Evolutionary conservation across 768 basidiomycete genomes (phyloP).

Genomic region (Pisolithus albus): DNA sequence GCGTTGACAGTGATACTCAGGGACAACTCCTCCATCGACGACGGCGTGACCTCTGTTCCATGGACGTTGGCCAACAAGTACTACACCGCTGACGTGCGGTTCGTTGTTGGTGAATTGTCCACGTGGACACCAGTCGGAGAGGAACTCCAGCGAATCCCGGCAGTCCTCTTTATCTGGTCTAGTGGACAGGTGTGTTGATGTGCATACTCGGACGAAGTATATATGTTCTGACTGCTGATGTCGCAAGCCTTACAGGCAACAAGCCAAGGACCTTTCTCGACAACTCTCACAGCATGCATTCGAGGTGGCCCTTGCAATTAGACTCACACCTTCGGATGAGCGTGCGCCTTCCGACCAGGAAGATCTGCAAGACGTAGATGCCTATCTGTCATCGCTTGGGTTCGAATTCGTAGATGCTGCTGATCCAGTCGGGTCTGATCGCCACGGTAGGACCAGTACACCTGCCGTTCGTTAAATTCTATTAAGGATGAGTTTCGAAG

Average conservation of each 20-base stretch:
- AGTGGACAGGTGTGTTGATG: constrained; percentile 50
- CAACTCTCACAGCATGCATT: constrained; percentile 48
- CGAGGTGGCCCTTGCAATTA: constrained; percentile 68
- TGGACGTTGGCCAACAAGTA: constrained; percentile 81
- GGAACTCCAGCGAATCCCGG: constrained; percentile 43
- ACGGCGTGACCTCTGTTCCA: constrained; percentile 33
- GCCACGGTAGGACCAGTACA: constrained; percentile 10
- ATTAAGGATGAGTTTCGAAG: constrained; percentile 21
- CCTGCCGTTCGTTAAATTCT: not conserved
- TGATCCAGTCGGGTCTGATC: constrained; percentile 9
- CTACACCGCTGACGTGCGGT: constrained; percentile 72
- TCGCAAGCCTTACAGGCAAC: constrained; percentile 50
- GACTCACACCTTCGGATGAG: constrained; percentile 30
- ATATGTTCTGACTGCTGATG: not conserved
- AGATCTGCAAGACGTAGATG: constrained; percentile 54
- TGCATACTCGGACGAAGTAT: not conserved
- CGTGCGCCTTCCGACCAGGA: constrained; percentile 26
- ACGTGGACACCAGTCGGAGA: constrained; percentile 37
- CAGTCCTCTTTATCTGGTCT: constrained; percentile 67
- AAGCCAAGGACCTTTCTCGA: constrained; percentile 43
- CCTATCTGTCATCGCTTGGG: constrained; percentile 57
- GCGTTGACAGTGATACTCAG: constrained; percentile 6
- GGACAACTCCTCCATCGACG: constrained; percentile 4
- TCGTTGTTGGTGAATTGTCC: constrained; percentile 44
- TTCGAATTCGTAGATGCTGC: constrained; percentile 67